phyloP scores from a whole-genome alignment of 192 early-diverging fungal genomes.

The Backusella psychrophila region DNA sequence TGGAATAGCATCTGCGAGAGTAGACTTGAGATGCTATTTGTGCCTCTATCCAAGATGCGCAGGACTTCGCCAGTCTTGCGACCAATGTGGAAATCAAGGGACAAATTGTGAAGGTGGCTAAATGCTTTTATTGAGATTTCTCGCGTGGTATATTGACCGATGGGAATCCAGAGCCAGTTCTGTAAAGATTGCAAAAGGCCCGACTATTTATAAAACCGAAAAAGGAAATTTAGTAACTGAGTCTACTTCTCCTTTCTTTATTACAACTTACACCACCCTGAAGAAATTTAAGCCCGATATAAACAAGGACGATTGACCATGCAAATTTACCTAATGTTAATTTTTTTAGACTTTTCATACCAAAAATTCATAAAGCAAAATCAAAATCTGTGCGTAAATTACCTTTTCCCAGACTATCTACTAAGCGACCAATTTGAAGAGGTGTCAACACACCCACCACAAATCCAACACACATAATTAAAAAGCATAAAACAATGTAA shows the following conservation, averaged over 20 bases:
- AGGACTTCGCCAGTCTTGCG: conserved; percentile 95
- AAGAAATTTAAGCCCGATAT: conserved; percentile 63
- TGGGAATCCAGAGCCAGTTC: conserved; percentile 89
- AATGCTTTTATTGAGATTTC: conserved; percentile 91
- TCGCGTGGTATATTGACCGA: conserved; percentile 90
- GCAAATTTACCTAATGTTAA: conserved; percentile 20
- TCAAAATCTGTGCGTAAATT: not conserved
- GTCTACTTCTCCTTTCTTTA: not conserved
- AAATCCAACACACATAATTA: conserved; percentile 60
- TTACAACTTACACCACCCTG: conserved; percentile 63
- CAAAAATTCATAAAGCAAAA: not conserved
- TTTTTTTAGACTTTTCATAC: not conserved
- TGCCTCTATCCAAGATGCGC: conserved; percentile 86
- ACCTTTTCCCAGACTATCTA: conserved; percentile 57
- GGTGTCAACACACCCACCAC: conserved; percentile 85
- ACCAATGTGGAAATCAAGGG: conserved; percentile 89
- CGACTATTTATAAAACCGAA: conserved; percentile 28
- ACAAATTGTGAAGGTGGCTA: conserved; percentile 83
- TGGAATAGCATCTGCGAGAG: conserved; percentile 87
- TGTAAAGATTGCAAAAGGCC: conserved; percentile 79
- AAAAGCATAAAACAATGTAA: conserved; percentile 66
- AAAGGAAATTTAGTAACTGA: conserved; percentile 7
- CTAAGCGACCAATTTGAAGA: conserved; percentile 78
- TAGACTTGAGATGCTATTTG: conserved; percentile 68
- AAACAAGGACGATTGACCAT: conserved; percentile 59